Evolutionary conservation across 805 yeast genomes (phyloP), one percentile per base, ranked within the genome.

Genomic region (Scheffersomyces coipomensis): DNA sequence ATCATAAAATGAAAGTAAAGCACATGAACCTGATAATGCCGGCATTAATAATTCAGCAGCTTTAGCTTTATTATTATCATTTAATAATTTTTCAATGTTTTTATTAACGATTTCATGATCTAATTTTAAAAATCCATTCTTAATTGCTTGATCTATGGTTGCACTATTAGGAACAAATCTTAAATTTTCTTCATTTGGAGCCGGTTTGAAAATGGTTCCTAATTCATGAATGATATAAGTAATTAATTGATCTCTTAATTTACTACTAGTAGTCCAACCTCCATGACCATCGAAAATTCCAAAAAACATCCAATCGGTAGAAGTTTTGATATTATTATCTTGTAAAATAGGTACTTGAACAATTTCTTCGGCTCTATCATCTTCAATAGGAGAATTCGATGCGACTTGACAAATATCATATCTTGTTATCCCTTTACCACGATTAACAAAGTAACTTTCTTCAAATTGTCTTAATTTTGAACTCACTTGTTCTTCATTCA

Each of bases 251-350:
- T 88, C 93, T 44, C 95, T 75, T 44, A 93, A 73, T 58, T 83
- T 87, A n/a, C 86, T 77, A 40, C 91, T 81, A 1, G 99, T 93
- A 47, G 87, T 86, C 81, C 95, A 89, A 17, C 99, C 99, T 3
- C 96, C 89, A 62, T 93, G 99, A 10, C 99, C 99, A 62, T 93
- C 99, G 58, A 84, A 91, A 0, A 93, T 79, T 4, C 98, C 96
- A 78, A 95, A 93, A 56, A 93, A 88, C 76, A 86, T 85, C 85
- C 97, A 84, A 60, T 91, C 97, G 1, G 65, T 73, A 48, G 51
- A 66, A 52, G 60, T 74, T 71, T 47, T 75, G 34, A 69, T 59
- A 38, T 78, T 71, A 43, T 78, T 79, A 42, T 82, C 87, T 51
- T 78, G 80, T 40, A 70, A 56, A n/a, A 85, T 67, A 5, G 89